These are phyloP conservation scores for Hansenula lynferdii DNA, from an alignment of 1,139 yeast species.

Conservation along the genomic window DNA sequence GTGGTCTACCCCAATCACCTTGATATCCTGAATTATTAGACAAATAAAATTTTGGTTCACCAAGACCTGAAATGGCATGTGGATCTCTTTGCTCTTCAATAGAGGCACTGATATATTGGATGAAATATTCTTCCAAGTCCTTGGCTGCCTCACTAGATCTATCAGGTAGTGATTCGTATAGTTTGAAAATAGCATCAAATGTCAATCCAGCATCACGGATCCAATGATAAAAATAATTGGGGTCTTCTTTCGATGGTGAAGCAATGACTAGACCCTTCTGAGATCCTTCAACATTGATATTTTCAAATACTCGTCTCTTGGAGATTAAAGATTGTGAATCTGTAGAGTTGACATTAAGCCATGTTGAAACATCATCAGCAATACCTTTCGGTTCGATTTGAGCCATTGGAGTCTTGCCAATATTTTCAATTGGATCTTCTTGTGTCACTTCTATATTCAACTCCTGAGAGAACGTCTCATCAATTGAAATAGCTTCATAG, in stretches of 20 bases:
- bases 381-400: background rate
- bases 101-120: slow-evolving; percentile 39
- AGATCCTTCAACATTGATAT: slow-evolving; percentile 1
- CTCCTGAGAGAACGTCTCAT: background rate
- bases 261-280: slow-evolving; percentile 70
- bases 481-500: background rate
- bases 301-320: slow-evolving; percentile 1
- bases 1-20: slow-evolving; percentile 86
- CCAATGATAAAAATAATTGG: slow-evolving; percentile 86
- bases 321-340: background rate
- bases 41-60: slow-evolving; percentile 77
- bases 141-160: slow-evolving; percentile 23
- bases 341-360: background rate
- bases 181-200: slow-evolving; percentile 49
- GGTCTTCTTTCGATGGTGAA: slow-evolving; percentile 57
- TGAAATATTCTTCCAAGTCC: slow-evolving; percentile 45
- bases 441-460: background rate
- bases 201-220: slow-evolving; percentile 81
- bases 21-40: slow-evolving; percentile 56
- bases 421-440: background rate
- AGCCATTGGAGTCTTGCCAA: background rate
- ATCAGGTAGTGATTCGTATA: slow-evolving; percentile 28
- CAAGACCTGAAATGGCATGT: slow-evolving; percentile 51
- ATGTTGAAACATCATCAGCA: background rate
- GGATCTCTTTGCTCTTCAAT: slow-evolving; percentile 51